Conservation (phyloP, 1,139 yeast genomes). For the Yamadazyma sp. region DNA sequence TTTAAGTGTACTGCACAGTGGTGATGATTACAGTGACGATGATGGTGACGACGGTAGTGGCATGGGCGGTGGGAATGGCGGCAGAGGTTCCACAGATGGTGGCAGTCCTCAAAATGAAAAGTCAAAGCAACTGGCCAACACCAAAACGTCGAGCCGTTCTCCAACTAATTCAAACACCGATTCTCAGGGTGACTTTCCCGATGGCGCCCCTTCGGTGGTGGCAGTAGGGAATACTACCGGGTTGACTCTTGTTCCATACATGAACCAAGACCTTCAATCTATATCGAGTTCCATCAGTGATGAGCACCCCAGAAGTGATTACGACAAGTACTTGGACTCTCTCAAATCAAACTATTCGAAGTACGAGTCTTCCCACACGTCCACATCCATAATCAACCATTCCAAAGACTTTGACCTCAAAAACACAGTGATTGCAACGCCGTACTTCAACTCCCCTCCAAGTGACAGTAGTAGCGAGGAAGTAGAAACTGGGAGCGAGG, state of each 20-base stretch:
- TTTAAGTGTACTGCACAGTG: too few relatives aligned
- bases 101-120: not conserved
- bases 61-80: not conserved
- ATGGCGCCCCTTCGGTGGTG: not conserved
- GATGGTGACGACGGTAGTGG: not conserved
- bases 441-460: slow-evolving; percentile 43
- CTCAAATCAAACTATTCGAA: slow-evolving; percentile 17
- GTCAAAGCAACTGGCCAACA: not conserved
- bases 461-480: slow-evolving; percentile 33
- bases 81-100: not conserved
- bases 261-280: slow-evolving; percentile 18
- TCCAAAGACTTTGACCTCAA: slow-evolving; percentile 12
- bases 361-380: slow-evolving; percentile 16
- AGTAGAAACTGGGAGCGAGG: slow-evolving; percentile 5
- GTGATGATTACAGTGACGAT: not conserved
- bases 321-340: slow-evolving; percentile 21
- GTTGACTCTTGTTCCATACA: slow-evolving; percentile 24
- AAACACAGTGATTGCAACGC: slow-evolving; percentile 36
- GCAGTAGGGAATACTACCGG: slow-evolving; percentile 12
- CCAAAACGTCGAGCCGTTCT: not conserved
- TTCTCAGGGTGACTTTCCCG: not conserved
- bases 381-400: slow-evolving; percentile 11
- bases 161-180: slow-evolving; percentile 1
- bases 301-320: slow-evolving; percentile 13
- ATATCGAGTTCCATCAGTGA: slow-evolving; percentile 15